Percentiles rank a stretch among this genome's conserved stretches.
phyloP scores from a whole-genome alignment of 176 grass and related monocot genomes.

The Triticum monococcum region DNA sequence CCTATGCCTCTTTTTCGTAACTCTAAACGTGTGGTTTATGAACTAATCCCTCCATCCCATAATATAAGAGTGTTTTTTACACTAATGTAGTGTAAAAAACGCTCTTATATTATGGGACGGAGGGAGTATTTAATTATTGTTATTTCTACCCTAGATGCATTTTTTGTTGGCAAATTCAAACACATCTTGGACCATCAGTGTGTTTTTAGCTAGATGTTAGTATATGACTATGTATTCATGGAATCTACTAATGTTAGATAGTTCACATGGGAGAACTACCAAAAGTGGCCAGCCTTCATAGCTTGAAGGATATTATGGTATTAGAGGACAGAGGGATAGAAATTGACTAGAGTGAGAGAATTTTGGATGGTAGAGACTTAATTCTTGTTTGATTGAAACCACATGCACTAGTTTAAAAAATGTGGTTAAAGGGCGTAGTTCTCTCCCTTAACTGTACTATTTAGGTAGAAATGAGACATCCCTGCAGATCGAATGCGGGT shows the following conservation, averaged over 20 bases:
- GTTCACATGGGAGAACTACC: conserved; percentile 5
- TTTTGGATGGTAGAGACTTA: background rate
- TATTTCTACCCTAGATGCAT: conserved; percentile 7
- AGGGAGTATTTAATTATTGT: background rate
- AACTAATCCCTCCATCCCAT: background rate
- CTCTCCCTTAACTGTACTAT: background rate
- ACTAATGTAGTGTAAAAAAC: too few relatives aligned
- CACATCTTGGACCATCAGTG: background rate
- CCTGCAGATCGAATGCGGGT: background rate
- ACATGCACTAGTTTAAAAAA: background rate
- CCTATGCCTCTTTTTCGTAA: conserved; percentile 34
- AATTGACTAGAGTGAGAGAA: background rate
- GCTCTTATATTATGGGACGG: too few relatives aligned
- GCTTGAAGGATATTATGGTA: background rate
- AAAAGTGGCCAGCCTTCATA: background rate
- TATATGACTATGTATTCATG: background rate
- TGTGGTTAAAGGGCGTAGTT: background rate
- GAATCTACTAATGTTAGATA: conserved; percentile 9
- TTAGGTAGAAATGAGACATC: background rate
- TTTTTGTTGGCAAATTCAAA: background rate
- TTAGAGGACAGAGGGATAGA: conserved; percentile 3
- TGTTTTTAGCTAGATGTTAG: background rate
- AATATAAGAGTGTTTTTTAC: too few relatives aligned
- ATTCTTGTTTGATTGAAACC: background rate
- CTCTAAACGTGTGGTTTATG: conserved; percentile 20